Evolutionary conservation across 768 basidiomycete genomes (phyloP).

Genomic region (Rhizopogon vulgaris): DNA sequence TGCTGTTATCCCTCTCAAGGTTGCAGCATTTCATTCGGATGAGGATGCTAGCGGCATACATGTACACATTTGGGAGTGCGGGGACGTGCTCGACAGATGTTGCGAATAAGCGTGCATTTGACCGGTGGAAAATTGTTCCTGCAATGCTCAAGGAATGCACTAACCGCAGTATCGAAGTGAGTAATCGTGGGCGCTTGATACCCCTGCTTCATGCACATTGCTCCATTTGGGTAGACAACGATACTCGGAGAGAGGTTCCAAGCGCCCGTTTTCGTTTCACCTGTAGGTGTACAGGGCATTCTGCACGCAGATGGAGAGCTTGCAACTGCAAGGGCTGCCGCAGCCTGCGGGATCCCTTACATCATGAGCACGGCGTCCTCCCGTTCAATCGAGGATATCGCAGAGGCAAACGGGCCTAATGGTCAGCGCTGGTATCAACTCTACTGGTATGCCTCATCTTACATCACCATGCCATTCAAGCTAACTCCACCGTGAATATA

Average conservation of each 20-base stretch:
- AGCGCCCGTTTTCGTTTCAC: constrained; percentile 59
- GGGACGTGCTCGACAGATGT: constrained; percentile 63
- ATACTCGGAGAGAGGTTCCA: constrained; percentile 63
- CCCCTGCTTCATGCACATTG: neutral
- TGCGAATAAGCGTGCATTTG: constrained; percentile 59
- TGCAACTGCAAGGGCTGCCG: constrained; percentile 61
- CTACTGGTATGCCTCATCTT: constrained; percentile 50
- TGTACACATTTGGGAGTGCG: constrained; percentile 74
- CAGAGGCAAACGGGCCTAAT: constrained; percentile 53
- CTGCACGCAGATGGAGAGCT: constrained; percentile 68
- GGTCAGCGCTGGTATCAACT: constrained; percentile 77
- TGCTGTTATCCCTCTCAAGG: neutral
- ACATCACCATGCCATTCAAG: neutral
- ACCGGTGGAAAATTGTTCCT: constrained; percentile 71
- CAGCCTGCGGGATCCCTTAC: constrained; percentile 55
- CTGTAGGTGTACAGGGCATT: constrained; percentile 76
- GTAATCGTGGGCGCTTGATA: constrained; percentile 5
- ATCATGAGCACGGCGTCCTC: constrained; percentile 73
- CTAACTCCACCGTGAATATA: neutral
- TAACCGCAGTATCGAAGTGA: constrained; percentile 52
- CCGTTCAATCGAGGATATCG: constrained; percentile 75
- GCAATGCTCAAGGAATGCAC: constrained; percentile 67
- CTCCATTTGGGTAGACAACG: constrained; percentile 42
- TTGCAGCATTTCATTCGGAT: neutral
- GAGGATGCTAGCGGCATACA: constrained; percentile 48